Evolutionary conservation across 768 basidiomycete species (phyloP), one percentile per base, ranked within the genome.

Genomic region (Rhodotorula taiwanensis): DNA sequence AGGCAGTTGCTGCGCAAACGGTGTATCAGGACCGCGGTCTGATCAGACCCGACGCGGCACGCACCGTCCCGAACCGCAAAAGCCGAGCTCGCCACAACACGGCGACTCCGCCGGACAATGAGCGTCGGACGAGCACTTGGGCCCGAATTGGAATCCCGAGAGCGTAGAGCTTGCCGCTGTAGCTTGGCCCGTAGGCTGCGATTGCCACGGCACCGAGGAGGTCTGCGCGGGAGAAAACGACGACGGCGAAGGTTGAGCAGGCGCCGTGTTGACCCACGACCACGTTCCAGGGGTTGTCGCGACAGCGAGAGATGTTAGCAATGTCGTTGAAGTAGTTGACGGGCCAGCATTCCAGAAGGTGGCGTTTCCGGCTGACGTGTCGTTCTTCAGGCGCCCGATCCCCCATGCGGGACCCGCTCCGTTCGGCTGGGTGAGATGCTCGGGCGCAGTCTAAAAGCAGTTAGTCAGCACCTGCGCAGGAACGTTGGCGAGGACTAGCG

Each of bases 391-490:
- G 7, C 25, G 0, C 5, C 70, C 70, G 39, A 60, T 43, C 5
- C 70, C 70, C 70, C 70, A 70, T 0, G 66, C 59, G 16, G 64
- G 47, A 21, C 59, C n/a, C 14, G 14, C 15, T n/a, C 63, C 66
- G 48, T 65, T 45, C 0, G 57, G 66, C 43, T 71, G 66, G 0
- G 30, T 33, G 11, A 51, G 25, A 54, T 67, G 54, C 14, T 48
- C 31, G 0, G 70, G 56, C 14, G 20, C 48, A 28, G 57, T 50
- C 70, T 71, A 3, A 31, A 2, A 6, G 1, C 5, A 25, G 18
- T 16, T 13, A 3, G 15, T 10, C 1, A n/a, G 10, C 15, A 27
- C 5, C 28, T 9, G 3, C 23, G n/a, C 4, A 4, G 8, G 27
- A 18, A 18, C 10, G 36, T 27, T 4, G 23, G 5, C 18, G 33